Base-by-base conservation (phyloP, 208 protist genomes). In the Leishmania guyanensis region DNA sequence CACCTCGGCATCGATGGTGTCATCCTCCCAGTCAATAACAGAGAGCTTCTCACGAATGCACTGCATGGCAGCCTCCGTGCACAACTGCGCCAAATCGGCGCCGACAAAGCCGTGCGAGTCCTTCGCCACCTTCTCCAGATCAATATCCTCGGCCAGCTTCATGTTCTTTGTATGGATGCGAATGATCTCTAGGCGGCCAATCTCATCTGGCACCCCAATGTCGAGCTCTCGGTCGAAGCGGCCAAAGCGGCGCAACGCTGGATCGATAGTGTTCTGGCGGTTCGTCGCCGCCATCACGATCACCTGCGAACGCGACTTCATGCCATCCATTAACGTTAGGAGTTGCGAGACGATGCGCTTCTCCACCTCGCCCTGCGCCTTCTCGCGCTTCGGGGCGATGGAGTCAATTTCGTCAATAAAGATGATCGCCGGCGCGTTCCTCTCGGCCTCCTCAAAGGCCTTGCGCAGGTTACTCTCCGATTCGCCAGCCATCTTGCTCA, bases 351-450 rank as follows among this genome's bases (percentile, higher is more conserved):
- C 99, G 89, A 99, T 99, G 86, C 99, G 96, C 86, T 99, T 98
- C 94, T 99, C 99, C 71, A 99, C 99, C 92, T 99, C 99, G 78
- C 99, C 99, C 88, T 99, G 92, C 36, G 98, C 95, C 84, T 99
- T 99, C 72, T 99, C 99, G 84, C 99, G 95, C 94, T 99, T 99
- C 68, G 99, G 99, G 10, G 99, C 99, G 82, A 99, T 99, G 16
- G 99, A 98, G 93, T 99, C 99, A 79, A 99, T 99, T 93, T 99
- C 99, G 90, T 99, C 99, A 89, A 99, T 99, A 93, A 99, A 99
- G 85, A 99, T 99, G 90, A 99, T 99, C 51, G 99, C 89, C 53
- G 99, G 99, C 1, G 98, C 91, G 93, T 99, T 99, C 95, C 99
- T 99, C 86, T 99, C 98, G 1, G 99, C 99, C 89, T 99, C 99